Base-by-base conservation (phyloP, 805 yeast genomes). In the Monosporozyma aerobia region DNA sequence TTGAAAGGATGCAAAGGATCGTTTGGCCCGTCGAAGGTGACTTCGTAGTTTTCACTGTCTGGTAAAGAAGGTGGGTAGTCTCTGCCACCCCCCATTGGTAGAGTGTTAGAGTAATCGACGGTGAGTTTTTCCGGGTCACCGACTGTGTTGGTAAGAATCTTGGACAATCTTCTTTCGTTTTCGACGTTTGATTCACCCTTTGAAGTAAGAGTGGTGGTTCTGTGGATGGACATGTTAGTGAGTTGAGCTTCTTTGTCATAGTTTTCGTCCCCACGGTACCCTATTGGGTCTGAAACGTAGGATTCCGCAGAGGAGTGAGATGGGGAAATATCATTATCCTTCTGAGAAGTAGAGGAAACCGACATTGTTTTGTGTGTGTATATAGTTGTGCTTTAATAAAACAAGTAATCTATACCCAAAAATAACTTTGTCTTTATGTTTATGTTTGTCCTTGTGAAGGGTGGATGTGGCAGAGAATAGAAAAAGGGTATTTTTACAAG, bases 41-140 rank as follows among this genome's bases (percentile, higher is more conserved):
- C 96, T 10, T 79, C 74, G 63, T 82, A 89, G 1, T 71, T 71
- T n/a, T 72, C 77, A 46, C 74, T 69, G 48, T 77, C 77, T 0
- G 85, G 85, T 49, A 83, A 73, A 27, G 72, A 51, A 8, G 87
- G 82, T 6, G 92, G 92, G 58, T 72, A 83, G 5, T 73, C 76
- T 64, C 84, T 77, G 33, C 75, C 81, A 8, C 78, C 81, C 44
- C 94, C 94, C 90, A 86, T 85, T 30, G 71, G 66, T 16, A 81
- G 81, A 25, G 49, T 50, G 32, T 51, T 44, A 16, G 56, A 50
- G 41, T 53, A 53, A 27, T 54, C 54, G 3, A 49, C 52, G 2
- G n/a, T 54, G 3, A 37, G 47, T 30, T 50, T 51, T 19, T 56
- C 60, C 13, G 51, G 56, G 3, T 51, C 56, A 40, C 52, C 50